Percentiles rank a stretch among this genome's conserved stretches.
Evolutionary conservation across 345 rosid species (phyloP).

Genomic region (Ceriops tagal): DNA sequence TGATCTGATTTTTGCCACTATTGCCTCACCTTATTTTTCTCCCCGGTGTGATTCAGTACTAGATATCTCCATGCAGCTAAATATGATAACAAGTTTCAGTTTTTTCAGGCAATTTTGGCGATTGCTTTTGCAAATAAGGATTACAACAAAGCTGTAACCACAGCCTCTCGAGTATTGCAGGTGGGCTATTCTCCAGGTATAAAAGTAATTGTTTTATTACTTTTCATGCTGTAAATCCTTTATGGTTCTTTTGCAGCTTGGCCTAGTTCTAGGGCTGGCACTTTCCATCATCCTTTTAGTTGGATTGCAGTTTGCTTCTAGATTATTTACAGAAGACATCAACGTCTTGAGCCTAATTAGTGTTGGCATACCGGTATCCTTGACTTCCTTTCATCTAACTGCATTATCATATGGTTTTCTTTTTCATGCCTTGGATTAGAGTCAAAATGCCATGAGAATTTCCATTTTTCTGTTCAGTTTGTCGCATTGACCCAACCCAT

Average conservation of each 20-base stretch:
- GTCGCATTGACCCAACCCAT: constrained; percentile 28
- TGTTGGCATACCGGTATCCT: constrained; percentile 25
- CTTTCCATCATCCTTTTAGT: constrained; percentile 16
- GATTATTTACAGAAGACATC: constrained; percentile 20
- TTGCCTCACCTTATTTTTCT: too few relatives aligned
- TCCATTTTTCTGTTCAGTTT: constrained; percentile 14
- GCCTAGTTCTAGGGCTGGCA: constrained; percentile 17
- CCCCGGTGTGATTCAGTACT: too few relatives aligned
- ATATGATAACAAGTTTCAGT: neutral
- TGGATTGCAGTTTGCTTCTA: constrained; percentile 18
- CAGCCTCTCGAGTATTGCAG: constrained; percentile 24
- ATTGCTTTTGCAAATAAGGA: constrained; percentile 28
- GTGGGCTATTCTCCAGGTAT: neutral
- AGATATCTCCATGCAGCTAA: too few relatives aligned
- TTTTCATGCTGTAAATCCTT: neutral
- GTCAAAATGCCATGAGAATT: neutral
- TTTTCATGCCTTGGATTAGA: neutral
- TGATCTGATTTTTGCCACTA: too few relatives aligned
- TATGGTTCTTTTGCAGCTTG: constrained; percentile 14
- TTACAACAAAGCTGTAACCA: constrained; percentile 14
- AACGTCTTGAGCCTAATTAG: constrained; percentile 23
- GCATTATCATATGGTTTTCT: neutral
- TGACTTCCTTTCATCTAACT: neutral
- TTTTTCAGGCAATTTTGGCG: constrained; percentile 26
- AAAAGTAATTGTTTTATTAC: neutral